Conservation (phyloP, 192 early-diverging fungal species). For the Spizellomyces sp. region DNA sequence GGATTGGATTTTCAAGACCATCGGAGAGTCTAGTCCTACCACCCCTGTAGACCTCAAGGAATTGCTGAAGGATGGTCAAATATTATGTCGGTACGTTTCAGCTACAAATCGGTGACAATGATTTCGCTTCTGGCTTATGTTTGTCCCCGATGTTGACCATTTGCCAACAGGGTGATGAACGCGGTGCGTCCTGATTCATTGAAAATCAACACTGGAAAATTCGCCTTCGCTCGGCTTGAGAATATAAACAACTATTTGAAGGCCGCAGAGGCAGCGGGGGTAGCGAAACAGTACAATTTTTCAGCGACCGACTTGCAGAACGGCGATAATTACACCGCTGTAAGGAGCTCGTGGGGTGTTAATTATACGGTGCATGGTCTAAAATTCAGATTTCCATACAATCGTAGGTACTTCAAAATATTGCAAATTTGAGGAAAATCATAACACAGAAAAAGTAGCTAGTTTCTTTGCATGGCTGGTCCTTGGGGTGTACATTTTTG, state of each 20-base stretch:
- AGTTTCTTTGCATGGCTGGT: no score
- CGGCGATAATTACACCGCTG: neutral
- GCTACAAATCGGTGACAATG: neutral
- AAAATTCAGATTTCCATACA: neutral
- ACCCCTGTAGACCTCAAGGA: neutral
- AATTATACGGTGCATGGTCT: neutral
- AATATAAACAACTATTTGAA: slow-evolving; percentile 38
- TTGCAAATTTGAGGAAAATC: neutral
- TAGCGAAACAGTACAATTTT: slow-evolving; percentile 24
- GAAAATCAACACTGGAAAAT: slow-evolving; percentile 38
- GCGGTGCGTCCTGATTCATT: slow-evolving; percentile 13
- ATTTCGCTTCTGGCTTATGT: neutral
- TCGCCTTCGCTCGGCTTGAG: slow-evolving; percentile 33
- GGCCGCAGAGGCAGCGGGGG: slow-evolving; percentile 16
- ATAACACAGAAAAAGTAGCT: neutral
- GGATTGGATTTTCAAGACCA: slow-evolving; percentile 11
- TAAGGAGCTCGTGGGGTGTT: neutral
- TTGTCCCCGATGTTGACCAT: neutral
- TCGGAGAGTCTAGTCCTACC: slow-evolving; percentile 5
- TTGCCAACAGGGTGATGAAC: slow-evolving; percentile 29
- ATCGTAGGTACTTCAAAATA: slow-evolving; percentile 5
- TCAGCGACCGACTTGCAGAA: slow-evolving; percentile 26
- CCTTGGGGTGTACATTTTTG: no score
- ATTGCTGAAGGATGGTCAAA: slow-evolving; percentile 15
- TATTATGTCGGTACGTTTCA: slow-evolving; percentile 19